Evolutionary conservation across 2,329 filamentous ascomycete species (phyloP).

Genomic region (Aspergillus versicolor): DNA sequence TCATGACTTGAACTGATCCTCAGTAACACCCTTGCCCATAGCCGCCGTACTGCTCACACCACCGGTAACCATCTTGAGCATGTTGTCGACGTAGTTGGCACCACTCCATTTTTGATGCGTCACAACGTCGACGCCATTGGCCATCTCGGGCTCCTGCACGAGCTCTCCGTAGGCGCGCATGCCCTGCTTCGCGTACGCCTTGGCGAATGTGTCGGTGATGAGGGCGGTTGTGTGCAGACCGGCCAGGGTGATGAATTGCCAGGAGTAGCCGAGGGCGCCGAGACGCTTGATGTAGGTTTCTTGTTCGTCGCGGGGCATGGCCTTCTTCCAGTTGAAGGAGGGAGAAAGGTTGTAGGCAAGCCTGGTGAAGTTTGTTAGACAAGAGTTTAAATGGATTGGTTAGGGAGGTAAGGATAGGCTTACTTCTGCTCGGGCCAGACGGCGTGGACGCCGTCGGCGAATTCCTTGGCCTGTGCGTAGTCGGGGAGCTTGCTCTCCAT

Average conservation of each 20-base stretch:
- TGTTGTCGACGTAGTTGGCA: slow-evolving; percentile 88
- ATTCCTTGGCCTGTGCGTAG: slow-evolving; percentile 85
- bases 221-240: slow-evolving; percentile 94
- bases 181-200: slow-evolving; percentile 74
- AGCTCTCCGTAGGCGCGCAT: slow-evolving; percentile 98
- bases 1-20: slow-evolving; percentile 81
- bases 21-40: slow-evolving; percentile 97
- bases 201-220: slow-evolving; percentile 81
- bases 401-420: slow-evolving; percentile 38
- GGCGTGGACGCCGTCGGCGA: slow-evolving; percentile 88
- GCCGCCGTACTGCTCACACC: slow-evolving; percentile 89
- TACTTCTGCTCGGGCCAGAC: slow-evolving; percentile 96
- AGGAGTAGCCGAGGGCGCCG: slow-evolving; percentile 87
- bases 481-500: slow-evolving; percentile 99
- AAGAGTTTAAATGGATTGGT: neutral
- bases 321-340: slow-evolving; percentile 99
- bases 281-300: slow-evolving; percentile 96
- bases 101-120: slow-evolving; percentile 99
- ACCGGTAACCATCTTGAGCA: slow-evolving; percentile 95
- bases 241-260: slow-evolving; percentile 99
- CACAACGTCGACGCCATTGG: slow-evolving; percentile 83
- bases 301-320: slow-evolving; percentile 87
- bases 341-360: slow-evolving; percentile 98
- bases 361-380: slow-evolving; percentile 46
- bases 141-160: slow-evolving; percentile 97